Base-by-base conservation (phyloP, 2,329 filamentous ascomycete species). In the Cadophora sp. region DNA sequence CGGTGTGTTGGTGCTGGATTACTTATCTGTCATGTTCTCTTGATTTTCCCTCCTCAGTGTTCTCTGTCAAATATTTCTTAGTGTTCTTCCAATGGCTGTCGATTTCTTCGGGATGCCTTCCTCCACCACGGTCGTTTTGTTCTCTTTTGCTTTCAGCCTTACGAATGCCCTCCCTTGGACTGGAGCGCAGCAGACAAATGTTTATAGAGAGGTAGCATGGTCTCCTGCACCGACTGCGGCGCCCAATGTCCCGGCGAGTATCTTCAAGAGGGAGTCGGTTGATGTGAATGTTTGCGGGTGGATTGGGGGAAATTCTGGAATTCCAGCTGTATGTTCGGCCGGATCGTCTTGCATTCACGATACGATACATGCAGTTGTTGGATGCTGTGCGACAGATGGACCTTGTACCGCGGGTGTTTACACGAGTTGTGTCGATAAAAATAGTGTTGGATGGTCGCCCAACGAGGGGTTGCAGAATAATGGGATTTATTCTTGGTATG, bases 271-370 rank as follows among this genome's bases (percentile, higher is more conserved):
- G 63, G 66, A 55, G 29, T 71, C 71, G 8, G 65, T 75, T 1
- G 71, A 71, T 65, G 69, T 74, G 4, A 68, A 70, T 63, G 65
- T 77, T 40, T 77, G 76, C 66, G 76, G 76, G n/a, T 77, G 76
- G 76, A 64, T 75, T 65, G 74, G 72, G 43, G 76, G 75, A 22
- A 69, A 69, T 51, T 60, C 59, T 16, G 68, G 66, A 22, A 64
- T 62, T 5, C 66, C 75, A 22, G 75, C 72, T 24, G 66, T 67
- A 11, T 77, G 76, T 62, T 68, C 64, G 11, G 66, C 61, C 14
- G 76, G 75, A 27, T 77, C 75, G 7, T 73, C 72, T 16, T 77
- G 76, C 72, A 68, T 77, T 61, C 73, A 73, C 59, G 76, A 77
- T 68, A 74, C 72, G 7, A 65, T 72, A 26, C 70, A 75, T 63